Evolutionary conservation across 441 rosid genomes (phyloP).

Genomic region (Omphalea diandra): DNA sequence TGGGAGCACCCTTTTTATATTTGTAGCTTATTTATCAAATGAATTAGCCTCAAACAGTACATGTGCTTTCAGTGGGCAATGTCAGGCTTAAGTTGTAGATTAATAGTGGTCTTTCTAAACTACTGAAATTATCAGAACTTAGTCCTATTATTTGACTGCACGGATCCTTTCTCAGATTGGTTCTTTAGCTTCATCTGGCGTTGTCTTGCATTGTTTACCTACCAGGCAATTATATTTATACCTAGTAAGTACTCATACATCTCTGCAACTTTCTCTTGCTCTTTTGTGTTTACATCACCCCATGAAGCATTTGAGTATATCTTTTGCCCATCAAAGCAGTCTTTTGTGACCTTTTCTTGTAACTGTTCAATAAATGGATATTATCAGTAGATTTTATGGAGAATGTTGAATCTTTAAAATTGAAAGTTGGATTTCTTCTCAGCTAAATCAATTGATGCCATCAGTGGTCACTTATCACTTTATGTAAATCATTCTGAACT

Average conservation of each 20-base stretch:
- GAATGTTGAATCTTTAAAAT: slow-evolving; percentile 29
- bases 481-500: too few species aligned
- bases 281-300: slow-evolving; percentile 4
- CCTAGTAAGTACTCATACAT: too few species aligned
- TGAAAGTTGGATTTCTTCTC: slow-evolving; percentile 43
- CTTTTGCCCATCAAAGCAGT: slow-evolving; percentile 9
- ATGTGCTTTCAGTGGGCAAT: neutral
- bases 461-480: too few species aligned
- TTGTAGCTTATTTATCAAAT: neutral
- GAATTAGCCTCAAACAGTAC: neutral
- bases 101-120: neutral
- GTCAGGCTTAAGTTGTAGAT: neutral
- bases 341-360: neutral
- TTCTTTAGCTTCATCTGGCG: neutral
- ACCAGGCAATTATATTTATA: neutral
- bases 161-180: neutral
- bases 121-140: neutral
- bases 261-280: neutral
- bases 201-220: neutral
- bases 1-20: neutral
- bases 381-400: slow-evolving; percentile 19
- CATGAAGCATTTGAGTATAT: neutral
- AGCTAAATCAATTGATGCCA: too few species aligned
- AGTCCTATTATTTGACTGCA: neutral
- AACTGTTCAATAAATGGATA: slow-evolving; percentile 18